A percentile compares a stretch with the other conserved stretches of the same genome.
Conservation (phyloP, 176 grass and related monocot species). For the Hordeum marinum region DNA sequence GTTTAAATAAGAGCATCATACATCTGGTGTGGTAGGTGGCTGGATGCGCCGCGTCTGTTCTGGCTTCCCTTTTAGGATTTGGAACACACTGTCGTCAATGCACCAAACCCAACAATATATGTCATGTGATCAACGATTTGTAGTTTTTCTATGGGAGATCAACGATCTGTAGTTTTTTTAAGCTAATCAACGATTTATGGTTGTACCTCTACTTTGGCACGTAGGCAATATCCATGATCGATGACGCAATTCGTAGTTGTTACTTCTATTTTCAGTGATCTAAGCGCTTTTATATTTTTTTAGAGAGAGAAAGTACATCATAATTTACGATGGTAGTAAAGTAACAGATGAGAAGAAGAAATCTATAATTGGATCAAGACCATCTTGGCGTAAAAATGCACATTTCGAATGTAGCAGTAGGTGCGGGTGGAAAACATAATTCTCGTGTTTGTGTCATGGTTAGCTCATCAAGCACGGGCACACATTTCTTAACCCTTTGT, state of each 20-base stretch:
- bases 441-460: background rate
- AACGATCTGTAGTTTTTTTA: too few species aligned
- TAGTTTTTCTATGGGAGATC: too few species aligned
- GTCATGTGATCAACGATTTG: slow-evolving; percentile 45
- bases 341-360: too few species aligned
- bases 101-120: slow-evolving; percentile 12
- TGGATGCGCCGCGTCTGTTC: slow-evolving; percentile 19
- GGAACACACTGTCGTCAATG: background rate
- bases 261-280: too few species aligned
- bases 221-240: background rate
- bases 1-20: slow-evolving; percentile 9
- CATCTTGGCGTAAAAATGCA: too few species aligned
- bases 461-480: slow-evolving; percentile 35
- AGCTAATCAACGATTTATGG: background rate
- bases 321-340: too few species aligned
- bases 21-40: slow-evolving; percentile 34
- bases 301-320: too few species aligned
- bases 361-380: too few species aligned
- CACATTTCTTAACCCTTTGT: too few species aligned
- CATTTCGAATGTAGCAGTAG: background rate
- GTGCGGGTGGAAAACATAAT: background rate
- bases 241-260: background rate
- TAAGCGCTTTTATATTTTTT: too few species aligned
- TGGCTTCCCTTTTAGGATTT: slow-evolving; percentile 40
- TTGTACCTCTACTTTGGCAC: background rate